A percentile compares a stretch with the other conserved stretches of the same genome.
Evolutionary conservation across 345 rosid genomes (phyloP).

Genomic region (Draba incana): DNA sequence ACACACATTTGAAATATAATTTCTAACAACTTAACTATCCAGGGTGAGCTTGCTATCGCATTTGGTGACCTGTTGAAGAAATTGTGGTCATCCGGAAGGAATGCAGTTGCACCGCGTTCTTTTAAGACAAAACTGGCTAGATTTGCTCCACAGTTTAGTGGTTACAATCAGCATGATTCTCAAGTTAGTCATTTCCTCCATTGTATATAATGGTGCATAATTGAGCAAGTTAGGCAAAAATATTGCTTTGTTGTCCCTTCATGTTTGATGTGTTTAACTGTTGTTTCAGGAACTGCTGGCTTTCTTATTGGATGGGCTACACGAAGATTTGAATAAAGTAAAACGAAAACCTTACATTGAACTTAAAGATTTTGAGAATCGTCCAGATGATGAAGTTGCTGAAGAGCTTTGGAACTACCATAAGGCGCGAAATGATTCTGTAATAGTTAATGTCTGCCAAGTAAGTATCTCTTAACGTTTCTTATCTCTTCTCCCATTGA

Average conservation of each 20-base stretch:
- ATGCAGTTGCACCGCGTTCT: slow-evolving; percentile 74
- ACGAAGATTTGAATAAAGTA: slow-evolving; percentile 95
- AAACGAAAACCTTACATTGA: slow-evolving; percentile 93
- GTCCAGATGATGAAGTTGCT: slow-evolving; percentile 88
- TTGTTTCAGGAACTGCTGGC: slow-evolving; percentile 81
- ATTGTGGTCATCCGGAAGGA: slow-evolving; percentile 86
- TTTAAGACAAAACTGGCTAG: slow-evolving; percentile 91
- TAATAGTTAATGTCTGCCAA: slow-evolving; percentile 93
- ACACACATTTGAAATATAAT: slow-evolving; percentile 15
- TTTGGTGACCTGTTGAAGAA: slow-evolving; percentile 91
- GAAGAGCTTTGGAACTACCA: slow-evolving; percentile 95
- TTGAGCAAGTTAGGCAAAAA: background rate
- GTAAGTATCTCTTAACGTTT: slow-evolving; percentile 46
- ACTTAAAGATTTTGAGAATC: slow-evolving; percentile 78
- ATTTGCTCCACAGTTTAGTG: slow-evolving; percentile 99
- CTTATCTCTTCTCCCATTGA: slow-evolving; percentile 18
- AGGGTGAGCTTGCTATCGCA: slow-evolving; percentile 98
- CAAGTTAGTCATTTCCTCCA: slow-evolving; percentile 58
- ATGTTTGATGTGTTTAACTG: slow-evolving; percentile 16
- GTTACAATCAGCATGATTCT: slow-evolving; percentile 99
- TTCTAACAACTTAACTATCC: slow-evolving; percentile 37
- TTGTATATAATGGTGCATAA: slow-evolving; percentile 6
- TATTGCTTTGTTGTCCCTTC: background rate
- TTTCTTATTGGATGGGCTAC: slow-evolving; percentile 91
- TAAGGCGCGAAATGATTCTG: slow-evolving; percentile 93